Evolutionary conservation across 495 filamentous ascomycete genomes (phyloP), one percentile per base, ranked within the genome.

Genomic region (Neurospora cerealis): DNA sequence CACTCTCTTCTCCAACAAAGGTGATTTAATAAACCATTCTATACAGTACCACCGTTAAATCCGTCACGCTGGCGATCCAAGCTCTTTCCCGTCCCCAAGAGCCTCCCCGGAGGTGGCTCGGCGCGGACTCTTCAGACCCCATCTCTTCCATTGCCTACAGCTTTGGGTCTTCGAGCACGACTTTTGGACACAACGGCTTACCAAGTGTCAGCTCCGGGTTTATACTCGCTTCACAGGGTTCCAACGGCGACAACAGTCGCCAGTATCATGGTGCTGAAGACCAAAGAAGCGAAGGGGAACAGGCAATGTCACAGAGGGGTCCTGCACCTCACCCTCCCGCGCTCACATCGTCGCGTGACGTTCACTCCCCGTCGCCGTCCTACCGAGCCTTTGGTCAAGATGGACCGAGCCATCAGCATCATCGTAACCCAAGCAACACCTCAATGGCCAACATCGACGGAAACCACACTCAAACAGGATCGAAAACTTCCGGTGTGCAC

Each of bases 271-370:
- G 82, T 83, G 78, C 79, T 80, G 79, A 78, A 83, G 84, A 81
- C 80, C 78, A 77, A 77, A 80, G 80, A 82, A 80, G 84, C 80
- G 82, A 81, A 86, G 85, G 87, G 85, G 87, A 86, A 83, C 83
- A 84, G 86, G 83, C 85, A 84, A 89, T 89, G 87, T 88, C 86
- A 81, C 85, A 87, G 85, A 86, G 84, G 83, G 85, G 82, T 78
- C 77, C 83, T 83, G 82, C 79, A 78, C 81, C 82, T 83, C 82
- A 77, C 79, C 81, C 85, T 83, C 73, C 81, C 72, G 79, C 79
- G 70, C 75, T 74, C 74, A 81, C 81, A 72, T 77, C 80, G 19
- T 72, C 72, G 42, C 73, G 75, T 74, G 74, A 79, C 72, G 34
- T 70, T 34, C 71, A 77, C 38, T 78, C 81, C 42, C 80, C 79